Conservation (phyloP, 176 grass and related monocot genomes). For the barley (Hordeum vulgare) region DNA sequence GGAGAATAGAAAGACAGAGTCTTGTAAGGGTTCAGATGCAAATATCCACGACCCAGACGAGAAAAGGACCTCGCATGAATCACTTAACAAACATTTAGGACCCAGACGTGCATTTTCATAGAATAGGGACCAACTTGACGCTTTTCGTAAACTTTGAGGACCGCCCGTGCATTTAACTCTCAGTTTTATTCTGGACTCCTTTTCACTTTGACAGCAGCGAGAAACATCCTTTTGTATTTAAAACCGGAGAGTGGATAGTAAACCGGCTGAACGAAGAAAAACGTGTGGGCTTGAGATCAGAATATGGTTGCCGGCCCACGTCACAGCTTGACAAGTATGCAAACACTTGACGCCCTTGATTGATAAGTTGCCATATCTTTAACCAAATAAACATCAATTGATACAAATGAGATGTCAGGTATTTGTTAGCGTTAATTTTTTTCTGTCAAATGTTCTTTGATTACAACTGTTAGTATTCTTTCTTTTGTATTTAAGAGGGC, state of each 20-base stretch:
- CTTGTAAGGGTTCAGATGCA: too few species aligned
- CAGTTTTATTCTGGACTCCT: too few species aligned
- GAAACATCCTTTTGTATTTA: neutral
- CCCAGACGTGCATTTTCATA: too few species aligned
- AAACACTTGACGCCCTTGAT: neutral
- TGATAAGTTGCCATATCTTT: neutral
- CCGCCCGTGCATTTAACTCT: too few species aligned
- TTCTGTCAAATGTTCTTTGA: neutral
- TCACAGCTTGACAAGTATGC: neutral
- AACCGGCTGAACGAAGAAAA: neutral
- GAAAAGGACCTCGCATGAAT: too few species aligned
- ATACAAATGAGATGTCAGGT: neutral
- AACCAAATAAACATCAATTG: neutral
- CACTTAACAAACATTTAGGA: too few species aligned
- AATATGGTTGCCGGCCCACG: neutral
- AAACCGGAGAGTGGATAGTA: neutral
- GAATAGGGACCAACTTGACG: too few species aligned
- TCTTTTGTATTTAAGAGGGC: neutral
- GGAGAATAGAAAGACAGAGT: too few species aligned
- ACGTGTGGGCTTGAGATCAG: neutral
- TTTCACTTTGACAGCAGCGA: neutral
- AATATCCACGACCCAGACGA: too few species aligned
- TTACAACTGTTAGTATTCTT: neutral
- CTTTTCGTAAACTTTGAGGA: too few species aligned
- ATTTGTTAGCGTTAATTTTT: neutral